A percentile compares a stretch with the other conserved stretches of the same genome.
Conservation (phyloP, 2,329 filamentous ascomycete species). For the Fusarium keratoplasticum region DNA sequence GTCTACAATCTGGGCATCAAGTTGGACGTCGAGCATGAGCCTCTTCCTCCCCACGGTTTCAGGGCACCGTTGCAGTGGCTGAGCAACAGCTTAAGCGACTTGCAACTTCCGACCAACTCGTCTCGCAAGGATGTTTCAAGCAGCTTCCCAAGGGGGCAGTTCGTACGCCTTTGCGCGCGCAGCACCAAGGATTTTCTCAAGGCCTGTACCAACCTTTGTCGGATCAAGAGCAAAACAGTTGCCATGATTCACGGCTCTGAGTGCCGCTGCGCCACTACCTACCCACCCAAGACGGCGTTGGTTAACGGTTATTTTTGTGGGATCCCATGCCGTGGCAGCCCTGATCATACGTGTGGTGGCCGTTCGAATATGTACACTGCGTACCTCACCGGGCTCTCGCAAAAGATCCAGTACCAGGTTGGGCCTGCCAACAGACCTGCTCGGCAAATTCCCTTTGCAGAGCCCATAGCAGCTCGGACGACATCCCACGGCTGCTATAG, state of each 20-base stretch:
- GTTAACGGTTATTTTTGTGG: neutral
- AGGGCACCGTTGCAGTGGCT: too few relatives aligned
- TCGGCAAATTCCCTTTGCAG: neutral
- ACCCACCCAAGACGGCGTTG: neutral
- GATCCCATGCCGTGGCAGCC: neutral
- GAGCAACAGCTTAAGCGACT: neutral
- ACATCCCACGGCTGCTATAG: constrained; percentile 1
- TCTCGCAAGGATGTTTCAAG: neutral
- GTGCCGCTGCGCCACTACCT: constrained; percentile 7
- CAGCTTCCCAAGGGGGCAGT: neutral
- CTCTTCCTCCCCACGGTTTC: neutral
- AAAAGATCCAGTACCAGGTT: neutral
- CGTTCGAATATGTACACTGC: neutral
- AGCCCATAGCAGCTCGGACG: accelerated
- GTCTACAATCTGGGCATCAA: neutral
- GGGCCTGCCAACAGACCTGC: neutral
- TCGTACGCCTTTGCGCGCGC: neutral
- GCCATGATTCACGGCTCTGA: neutral
- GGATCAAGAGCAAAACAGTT: neutral
- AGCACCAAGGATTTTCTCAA: neutral
- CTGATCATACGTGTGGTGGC: neutral
- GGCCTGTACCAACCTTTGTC: neutral
- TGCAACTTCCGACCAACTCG: neutral
- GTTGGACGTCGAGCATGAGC: neutral
- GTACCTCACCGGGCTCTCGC: neutral